phyloP scores from a whole-genome alignment of 108 stramenopile genomes.

The Pelagomonas calceolata region DNA sequence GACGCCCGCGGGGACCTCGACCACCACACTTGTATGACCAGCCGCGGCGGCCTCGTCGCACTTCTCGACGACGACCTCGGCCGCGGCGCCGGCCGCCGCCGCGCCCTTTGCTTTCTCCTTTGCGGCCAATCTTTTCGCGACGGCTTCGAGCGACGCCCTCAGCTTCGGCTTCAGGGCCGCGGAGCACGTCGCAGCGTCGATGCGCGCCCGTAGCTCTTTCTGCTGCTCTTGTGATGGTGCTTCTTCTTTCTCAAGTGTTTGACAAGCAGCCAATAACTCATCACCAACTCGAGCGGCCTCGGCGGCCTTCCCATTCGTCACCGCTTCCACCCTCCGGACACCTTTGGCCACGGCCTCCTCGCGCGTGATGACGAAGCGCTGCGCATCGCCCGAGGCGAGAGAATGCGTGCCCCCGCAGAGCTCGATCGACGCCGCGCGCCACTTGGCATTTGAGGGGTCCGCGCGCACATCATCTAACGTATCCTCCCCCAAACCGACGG shows the following conservation, averaged over 20 bases:
- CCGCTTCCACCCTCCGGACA: conserved; percentile 61
- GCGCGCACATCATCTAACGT: conserved; percentile 30
- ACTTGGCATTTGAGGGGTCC: conserved; percentile 32
- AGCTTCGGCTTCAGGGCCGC: conserved; percentile 68
- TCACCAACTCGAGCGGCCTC: no score
- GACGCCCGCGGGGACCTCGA: conserved; percentile 74
- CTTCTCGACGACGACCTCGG: background rate
- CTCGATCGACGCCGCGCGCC: conserved; percentile 68
- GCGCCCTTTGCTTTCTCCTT: conserved; percentile 66
- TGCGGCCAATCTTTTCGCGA: conserved; percentile 70
- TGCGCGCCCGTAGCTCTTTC: conserved; percentile 14
- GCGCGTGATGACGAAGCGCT: conserved; percentile 61
- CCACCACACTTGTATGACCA: conserved; percentile 37
- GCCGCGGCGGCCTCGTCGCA: conserved; percentile 38
- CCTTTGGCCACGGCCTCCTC: conserved; percentile 77
- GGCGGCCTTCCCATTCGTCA: conserved; percentile 49
- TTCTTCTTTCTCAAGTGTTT: background rate
- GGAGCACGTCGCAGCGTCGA: conserved; percentile 40
- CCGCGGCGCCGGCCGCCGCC: conserved; percentile 28
- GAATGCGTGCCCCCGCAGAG: conserved; percentile 52
- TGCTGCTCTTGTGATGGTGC: background rate
- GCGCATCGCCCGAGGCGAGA: conserved; percentile 60
- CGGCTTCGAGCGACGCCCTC: conserved; percentile 55
- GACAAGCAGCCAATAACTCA: conserved; percentile 51
- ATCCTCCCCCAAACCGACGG: conserved; percentile 44